Percentiles rank a stretch among this genome's conserved stretches.
phyloP scores from a whole-genome alignment of 139 green algal species.

The Coelastrella sp. region DNA sequence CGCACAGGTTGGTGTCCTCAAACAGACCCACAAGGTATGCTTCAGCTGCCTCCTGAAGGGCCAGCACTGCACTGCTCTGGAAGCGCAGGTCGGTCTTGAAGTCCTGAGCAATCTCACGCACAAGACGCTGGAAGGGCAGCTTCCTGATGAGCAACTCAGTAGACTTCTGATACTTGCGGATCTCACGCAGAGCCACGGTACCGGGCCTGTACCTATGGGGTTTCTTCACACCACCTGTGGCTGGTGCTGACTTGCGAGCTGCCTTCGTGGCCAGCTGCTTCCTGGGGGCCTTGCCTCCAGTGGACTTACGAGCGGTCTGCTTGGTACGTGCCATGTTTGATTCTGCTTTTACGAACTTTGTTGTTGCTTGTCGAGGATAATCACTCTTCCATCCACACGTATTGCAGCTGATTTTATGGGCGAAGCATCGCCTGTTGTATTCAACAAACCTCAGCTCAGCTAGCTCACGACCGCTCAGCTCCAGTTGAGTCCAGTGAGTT shows the following conservation, averaged over 20 bases:
- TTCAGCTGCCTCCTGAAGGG: slow-evolving; percentile 97
- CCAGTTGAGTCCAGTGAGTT: not conserved
- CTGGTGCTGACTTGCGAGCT: slow-evolving; percentile 88
- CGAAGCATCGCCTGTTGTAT: not conserved
- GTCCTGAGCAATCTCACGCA: slow-evolving; percentile 98
- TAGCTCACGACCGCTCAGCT: not conserved
- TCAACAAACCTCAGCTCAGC: not conserved
- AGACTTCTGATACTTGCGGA: slow-evolving; percentile 96
- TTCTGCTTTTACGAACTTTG: not conserved
- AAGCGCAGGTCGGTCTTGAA: slow-evolving; percentile 99
- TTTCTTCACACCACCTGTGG: slow-evolving; percentile 94
- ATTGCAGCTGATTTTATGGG: not conserved
- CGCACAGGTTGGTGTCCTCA: slow-evolving; percentile 97
- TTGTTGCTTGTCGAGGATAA: not conserved
- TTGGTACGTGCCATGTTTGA: slow-evolving; percentile 87
- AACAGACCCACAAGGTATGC: slow-evolving; percentile 98
- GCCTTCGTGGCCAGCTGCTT: slow-evolving; percentile 97
- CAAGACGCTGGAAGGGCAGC: slow-evolving; percentile 96
- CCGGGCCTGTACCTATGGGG: slow-evolving; percentile 91
- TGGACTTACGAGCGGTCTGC: slow-evolving; percentile 90
- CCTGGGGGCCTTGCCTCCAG: slow-evolving; percentile 90
- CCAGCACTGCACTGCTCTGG: slow-evolving; percentile 94
- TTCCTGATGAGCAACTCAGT: slow-evolving; percentile 97
- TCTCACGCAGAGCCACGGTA: slow-evolving; percentile 94
- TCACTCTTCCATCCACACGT: not conserved